Evolutionary conservation across 139 green algal species (phyloP).

Genomic region (Chlamydomonas sp.): DNA sequence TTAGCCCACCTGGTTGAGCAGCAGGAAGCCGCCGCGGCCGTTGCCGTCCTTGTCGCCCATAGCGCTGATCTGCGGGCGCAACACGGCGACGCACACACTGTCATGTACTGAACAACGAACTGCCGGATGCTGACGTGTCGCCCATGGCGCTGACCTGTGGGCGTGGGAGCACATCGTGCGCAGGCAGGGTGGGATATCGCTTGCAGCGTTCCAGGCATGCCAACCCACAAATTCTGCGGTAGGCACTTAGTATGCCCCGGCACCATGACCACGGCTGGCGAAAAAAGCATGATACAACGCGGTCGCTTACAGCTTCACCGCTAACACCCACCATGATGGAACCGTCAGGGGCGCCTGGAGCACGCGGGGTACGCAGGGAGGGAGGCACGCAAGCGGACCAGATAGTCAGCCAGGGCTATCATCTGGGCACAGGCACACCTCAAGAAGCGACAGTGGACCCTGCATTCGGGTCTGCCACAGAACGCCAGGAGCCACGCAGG

Average conservation of each 20-base stretch:
- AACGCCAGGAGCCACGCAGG: too few species aligned
- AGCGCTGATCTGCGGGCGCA: constrained; percentile 53
- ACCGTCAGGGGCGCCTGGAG: constrained; percentile 34
- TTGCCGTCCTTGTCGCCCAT: constrained; percentile 71
- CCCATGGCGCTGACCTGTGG: constrained; percentile 67
- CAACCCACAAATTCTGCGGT: too few species aligned
- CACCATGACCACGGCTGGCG: background rate
- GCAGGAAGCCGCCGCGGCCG: constrained; percentile 74
- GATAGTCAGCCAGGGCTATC: background rate
- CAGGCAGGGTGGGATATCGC: background rate
- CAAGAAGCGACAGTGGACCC: too few species aligned
- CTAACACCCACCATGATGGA: constrained; percentile 63
- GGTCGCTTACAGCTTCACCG: background rate
- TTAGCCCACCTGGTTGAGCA: constrained; percentile 83
- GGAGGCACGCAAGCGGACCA: background rate
- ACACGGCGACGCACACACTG: background rate
- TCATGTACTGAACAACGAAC: background rate
- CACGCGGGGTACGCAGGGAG: background rate
- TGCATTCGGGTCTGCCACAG: too few species aligned
- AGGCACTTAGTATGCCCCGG: too few species aligned
- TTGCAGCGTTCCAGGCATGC: too few species aligned
- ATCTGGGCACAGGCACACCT: too few species aligned
- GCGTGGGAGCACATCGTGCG: background rate
- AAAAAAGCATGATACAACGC: background rate
- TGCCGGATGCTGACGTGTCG: constrained; percentile 17